A percentile compares a stretch with the other conserved stretches of the same genome.
Conservation (phyloP, 1,139 yeast species). For the Ogataea hybrid region DNA sequence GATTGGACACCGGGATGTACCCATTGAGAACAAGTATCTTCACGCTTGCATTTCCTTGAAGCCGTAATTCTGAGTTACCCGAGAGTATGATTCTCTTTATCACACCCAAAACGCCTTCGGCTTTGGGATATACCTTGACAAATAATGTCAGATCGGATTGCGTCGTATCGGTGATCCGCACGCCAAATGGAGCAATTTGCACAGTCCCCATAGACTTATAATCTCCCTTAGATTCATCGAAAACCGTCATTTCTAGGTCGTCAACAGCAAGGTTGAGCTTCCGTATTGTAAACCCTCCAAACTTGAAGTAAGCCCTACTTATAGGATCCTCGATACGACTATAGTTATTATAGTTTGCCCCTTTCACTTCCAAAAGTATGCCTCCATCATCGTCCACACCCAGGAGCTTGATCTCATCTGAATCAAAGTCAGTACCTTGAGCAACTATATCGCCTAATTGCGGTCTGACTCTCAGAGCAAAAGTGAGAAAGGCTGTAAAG, state of each 20-base stretch:
- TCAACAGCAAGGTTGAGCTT: slow-evolving; percentile 27
- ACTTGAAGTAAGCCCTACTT: slow-evolving; percentile 27
- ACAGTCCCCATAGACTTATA: slow-evolving; percentile 26
- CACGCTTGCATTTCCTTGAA: slow-evolving; percentile 34
- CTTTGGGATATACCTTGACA: slow-evolving; percentile 32
- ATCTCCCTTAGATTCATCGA: slow-evolving; percentile 21
- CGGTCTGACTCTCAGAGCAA: slow-evolving; percentile 26
- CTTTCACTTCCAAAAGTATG: slow-evolving; percentile 31
- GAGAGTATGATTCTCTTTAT: slow-evolving; percentile 30
- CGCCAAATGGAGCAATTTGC: slow-evolving; percentile 28
- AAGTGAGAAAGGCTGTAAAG: slow-evolving; percentile 14
- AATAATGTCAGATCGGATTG: slow-evolving; percentile 27
- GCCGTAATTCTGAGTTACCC: slow-evolving; percentile 31
- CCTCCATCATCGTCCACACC: slow-evolving; percentile 32
- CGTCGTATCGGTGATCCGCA: slow-evolving; percentile 26
- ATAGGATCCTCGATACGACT: slow-evolving; percentile 28
- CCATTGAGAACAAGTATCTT: slow-evolving; percentile 31
- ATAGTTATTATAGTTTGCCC: slow-evolving; percentile 31
- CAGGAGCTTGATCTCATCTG: slow-evolving; percentile 31
- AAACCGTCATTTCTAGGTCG: slow-evolving; percentile 25
- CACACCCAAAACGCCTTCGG: slow-evolving; percentile 31
- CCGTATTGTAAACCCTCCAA: slow-evolving; percentile 31
- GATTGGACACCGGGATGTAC: slow-evolving; percentile 31
- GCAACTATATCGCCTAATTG: slow-evolving; percentile 31
- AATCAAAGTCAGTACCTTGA: slow-evolving; percentile 32